Evolutionary conservation across 352 stramenopile species (phyloP).

Genomic region (Phytophthora citrophthora): DNA sequence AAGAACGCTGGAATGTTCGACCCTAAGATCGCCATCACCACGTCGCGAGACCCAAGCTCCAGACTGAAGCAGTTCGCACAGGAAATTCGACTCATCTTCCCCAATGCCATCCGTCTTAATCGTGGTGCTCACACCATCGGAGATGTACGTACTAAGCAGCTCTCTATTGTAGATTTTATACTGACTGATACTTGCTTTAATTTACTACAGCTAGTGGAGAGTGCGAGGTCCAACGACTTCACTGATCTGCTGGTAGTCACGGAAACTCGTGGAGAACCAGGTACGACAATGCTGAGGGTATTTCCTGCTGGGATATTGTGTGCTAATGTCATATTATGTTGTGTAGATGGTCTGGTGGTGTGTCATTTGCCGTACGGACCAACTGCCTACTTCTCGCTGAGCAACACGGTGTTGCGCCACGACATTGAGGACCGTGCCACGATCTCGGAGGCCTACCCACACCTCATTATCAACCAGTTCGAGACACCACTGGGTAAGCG

Average conservation of each 20-base stretch:
- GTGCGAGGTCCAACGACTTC: conserved; percentile 96
- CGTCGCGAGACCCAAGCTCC: conserved; percentile 95
- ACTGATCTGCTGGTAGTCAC: conserved; percentile 98
- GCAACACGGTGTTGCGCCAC: conserved; percentile 97
- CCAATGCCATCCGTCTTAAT: conserved; percentile 98
- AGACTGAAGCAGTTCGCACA: conserved; percentile 99
- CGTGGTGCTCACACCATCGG: conserved; percentile 95
- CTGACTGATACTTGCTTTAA: conserved; percentile 3
- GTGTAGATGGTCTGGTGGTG: conserved; percentile 96
- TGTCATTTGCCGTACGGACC: conserved; percentile 99
- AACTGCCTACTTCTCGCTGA: conserved; percentile 98
- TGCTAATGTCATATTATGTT: conserved; percentile 15
- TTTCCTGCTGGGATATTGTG: neutral
- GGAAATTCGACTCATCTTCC: conserved; percentile 98
- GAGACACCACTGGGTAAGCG: conserved; percentile 94
- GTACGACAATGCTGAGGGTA: conserved; percentile 29
- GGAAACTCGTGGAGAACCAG: conserved; percentile 98
- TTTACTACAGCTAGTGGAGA: conserved; percentile 93
- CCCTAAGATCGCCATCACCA: conserved; percentile 98
- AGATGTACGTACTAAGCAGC: conserved; percentile 53
- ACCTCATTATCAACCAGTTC: conserved; percentile 98
- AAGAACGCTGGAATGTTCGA: conserved; percentile 97
- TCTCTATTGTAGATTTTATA: neutral
- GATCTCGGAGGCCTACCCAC: conserved; percentile 93
- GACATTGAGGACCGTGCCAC: conserved; percentile 97